Conservation (phyloP, 768 basidiomycete genomes). For the Royoungia palumana region DNA sequence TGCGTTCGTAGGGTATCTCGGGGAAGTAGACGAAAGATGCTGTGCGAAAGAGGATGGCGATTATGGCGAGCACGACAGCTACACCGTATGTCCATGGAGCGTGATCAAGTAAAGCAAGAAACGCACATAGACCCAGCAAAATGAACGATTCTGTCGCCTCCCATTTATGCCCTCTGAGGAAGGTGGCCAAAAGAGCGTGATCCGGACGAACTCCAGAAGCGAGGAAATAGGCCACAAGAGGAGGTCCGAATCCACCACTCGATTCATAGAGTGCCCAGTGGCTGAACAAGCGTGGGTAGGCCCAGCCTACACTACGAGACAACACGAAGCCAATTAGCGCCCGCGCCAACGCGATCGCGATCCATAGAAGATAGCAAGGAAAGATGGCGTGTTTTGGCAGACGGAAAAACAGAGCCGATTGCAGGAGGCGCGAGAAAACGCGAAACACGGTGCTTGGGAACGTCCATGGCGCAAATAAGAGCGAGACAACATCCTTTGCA, state of each 20-base stretch:
- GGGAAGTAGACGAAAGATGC: neutral
- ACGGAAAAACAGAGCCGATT: conserved; percentile 13
- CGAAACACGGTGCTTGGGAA: conserved; percentile 21
- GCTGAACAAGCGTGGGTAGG: conserved; percentile 36
- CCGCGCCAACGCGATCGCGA: conserved; percentile 17
- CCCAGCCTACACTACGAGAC: conserved; percentile 34
- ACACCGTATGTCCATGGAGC: conserved; percentile 40
- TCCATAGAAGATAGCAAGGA: conserved; percentile 21
- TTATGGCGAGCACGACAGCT: conserved; percentile 25
- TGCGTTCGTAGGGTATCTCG: neutral
- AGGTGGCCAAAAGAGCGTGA: neutral
- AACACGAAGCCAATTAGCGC: conserved; percentile 22
- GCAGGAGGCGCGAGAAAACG: conserved; percentile 21
- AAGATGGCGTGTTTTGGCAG: conserved; percentile 6
- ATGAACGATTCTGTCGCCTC: conserved; percentile 14
- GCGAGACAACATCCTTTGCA: conserved; percentile 29
- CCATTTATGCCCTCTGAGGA: conserved; percentile 11
- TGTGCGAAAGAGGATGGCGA: conserved; percentile 16
- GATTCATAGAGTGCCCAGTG: conserved; percentile 41
- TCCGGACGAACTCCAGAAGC: conserved; percentile 15
- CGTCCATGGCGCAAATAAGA: conserved; percentile 38
- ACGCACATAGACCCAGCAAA: conserved; percentile 7
- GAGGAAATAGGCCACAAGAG: conserved; percentile 25
- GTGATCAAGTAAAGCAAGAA: conserved; percentile 29
- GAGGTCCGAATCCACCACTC: conserved; percentile 36